Percentiles rank a stretch among this genome's conserved stretches.
Conservation (phyloP, 768 basidiomycete genomes). For the Tulasnella sp. region DNA sequence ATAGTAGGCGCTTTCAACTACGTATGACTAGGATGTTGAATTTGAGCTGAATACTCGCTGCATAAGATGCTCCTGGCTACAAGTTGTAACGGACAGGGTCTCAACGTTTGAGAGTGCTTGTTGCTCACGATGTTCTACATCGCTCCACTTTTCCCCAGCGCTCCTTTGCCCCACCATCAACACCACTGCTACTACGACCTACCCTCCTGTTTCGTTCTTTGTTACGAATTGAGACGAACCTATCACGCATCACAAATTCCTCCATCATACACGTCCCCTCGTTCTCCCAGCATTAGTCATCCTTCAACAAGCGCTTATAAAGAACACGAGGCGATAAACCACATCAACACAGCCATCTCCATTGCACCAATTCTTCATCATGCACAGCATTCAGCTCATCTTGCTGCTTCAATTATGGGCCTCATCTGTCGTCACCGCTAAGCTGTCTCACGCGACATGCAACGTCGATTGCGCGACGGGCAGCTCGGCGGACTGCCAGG, state of each 20-base stretch:
- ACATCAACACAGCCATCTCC: too few species aligned
- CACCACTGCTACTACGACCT: background rate
- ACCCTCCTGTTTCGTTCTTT: too few species aligned
- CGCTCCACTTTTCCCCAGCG: background rate
- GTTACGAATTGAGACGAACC: too few species aligned
- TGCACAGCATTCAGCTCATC: too few species aligned
- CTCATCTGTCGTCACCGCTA: background rate
- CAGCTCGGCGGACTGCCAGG: background rate
- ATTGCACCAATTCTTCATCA: too few species aligned
- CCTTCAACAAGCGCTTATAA: too few species aligned
- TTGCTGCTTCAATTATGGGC: background rate
- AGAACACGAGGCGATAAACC: too few species aligned
- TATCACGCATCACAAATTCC: too few species aligned
- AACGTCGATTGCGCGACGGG: background rate
- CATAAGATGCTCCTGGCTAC: background rate
- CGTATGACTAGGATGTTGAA: background rate
- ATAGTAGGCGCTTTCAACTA: background rate
- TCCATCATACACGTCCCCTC: too few species aligned
- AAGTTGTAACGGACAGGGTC: background rate
- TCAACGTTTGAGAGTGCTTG: background rate
- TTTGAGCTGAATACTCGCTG: background rate
- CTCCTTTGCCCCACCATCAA: background rate
- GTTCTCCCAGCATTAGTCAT: too few species aligned
- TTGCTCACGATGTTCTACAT: background rate
- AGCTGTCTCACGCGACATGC: conserved; percentile 9